Conservation (phyloP, 805 yeast genomes). For the Teunomyces panamensis region DNA sequence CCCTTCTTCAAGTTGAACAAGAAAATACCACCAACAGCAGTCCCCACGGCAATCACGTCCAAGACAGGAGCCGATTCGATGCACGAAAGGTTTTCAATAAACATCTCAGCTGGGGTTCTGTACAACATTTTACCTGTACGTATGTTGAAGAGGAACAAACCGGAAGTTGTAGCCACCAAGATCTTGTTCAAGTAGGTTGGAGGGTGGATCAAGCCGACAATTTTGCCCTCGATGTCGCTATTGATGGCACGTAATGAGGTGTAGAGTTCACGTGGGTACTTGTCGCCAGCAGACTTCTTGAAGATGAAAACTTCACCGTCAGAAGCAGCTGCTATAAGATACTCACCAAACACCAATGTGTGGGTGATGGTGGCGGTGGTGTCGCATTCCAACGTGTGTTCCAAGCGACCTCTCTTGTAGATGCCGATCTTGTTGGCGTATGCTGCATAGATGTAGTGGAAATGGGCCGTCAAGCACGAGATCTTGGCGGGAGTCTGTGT, state of each 20-base stretch:
- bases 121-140: constrained; percentile 72
- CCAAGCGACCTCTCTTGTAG: constrained; percentile 76
- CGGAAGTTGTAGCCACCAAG: constrained; percentile 71
- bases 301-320: constrained; percentile 50
- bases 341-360: constrained; percentile 73
- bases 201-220: constrained; percentile 72
- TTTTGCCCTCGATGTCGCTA: constrained; percentile 63
- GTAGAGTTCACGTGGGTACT: constrained; percentile 61
- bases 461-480: constrained; percentile 71
- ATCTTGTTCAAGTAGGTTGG: constrained; percentile 92
- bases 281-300: constrained; percentile 44
- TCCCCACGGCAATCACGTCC: constrained; percentile 79
- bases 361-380: constrained; percentile 41
- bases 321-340: constrained; percentile 52
- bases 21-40: constrained; percentile 60
- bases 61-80: constrained; percentile 83
- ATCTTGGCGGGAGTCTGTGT: constrained; percentile 70
- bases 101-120: constrained; percentile 47
- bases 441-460: constrained; percentile 79
- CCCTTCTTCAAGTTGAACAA: constrained; percentile 70
- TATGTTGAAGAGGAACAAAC: constrained; percentile 64
- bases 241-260: constrained; percentile 53
- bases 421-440: constrained; percentile 71
- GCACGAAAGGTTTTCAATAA: constrained; percentile 54
- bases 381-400: constrained; percentile 36